Base-by-base conservation (phyloP, 257 asterid species). In the Scutellaria galericulata region DNA sequence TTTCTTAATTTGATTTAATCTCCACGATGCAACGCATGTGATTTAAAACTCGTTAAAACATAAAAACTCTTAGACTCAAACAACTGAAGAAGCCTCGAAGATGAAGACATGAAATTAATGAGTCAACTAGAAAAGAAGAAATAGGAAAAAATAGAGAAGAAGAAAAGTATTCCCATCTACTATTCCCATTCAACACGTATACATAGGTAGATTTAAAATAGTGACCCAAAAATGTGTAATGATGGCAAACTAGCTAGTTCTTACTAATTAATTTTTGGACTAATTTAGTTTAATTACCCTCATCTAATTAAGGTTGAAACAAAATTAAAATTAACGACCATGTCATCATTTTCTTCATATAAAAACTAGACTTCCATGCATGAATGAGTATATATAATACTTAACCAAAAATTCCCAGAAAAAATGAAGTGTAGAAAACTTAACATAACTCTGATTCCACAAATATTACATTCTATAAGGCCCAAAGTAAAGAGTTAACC, bases 381-480 rank as follows among this genome's bases (percentile, higher is more conserved):
- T 2, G 37, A 31, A 31, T 31, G 37, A 3, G 37, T 2, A 31
- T 24, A 24, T 24, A 24, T 24, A 24, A 24, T 24, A 24, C 27
- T 24, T 2, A 2, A 18, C 40, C 8, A 55, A 13, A 66, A 47
- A 48, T 12, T 39, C 35, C 13, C 27, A 9, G 4, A 22, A 15
- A 54, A 11, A 41, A 70, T 71, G 76, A 68, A 60, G 76, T 71
- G 76, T 27, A 60, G 76, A 60, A 59, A 59, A 7, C 69, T 71
- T 0, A 60, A 71, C 18, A 35, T 71, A 35, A 71, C 59, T 2
- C 14, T 71, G 1, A 61, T 71, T 24, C 27, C 27, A 24, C 27
- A 24, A 24, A 24, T 24, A 24, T 24, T 24, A 24, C 27, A 24
- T 24, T 24, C 27, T 24, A 24, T 24, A 24, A 24, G 27, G 0